These are phyloP conservation scores for Talaromyces sp. DNA, from an alignment of 2,329 filamentous ascomycete species.

Conservation along the genomic window DNA sequence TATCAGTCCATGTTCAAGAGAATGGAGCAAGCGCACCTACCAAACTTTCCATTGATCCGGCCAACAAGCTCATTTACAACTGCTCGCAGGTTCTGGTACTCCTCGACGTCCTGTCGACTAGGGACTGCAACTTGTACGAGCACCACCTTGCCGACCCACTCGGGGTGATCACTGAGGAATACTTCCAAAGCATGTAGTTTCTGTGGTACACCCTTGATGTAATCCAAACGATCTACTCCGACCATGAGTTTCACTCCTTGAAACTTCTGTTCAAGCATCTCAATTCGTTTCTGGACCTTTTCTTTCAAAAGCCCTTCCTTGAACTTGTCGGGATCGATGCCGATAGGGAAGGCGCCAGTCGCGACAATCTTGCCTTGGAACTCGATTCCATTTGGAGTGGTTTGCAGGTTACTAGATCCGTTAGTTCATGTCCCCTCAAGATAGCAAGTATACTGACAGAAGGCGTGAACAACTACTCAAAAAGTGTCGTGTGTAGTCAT, in stretches of 20 bases:
- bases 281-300: slow-evolving; percentile 79
- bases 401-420: slow-evolving; percentile 45
- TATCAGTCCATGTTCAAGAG: not conserved
- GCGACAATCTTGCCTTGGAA: slow-evolving; percentile 80
- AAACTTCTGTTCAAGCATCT: slow-evolving; percentile 77
- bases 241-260: slow-evolving; percentile 92
- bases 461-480: slow-evolving; percentile 89
- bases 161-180: slow-evolving; percentile 88
- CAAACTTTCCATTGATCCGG: slow-evolving; percentile 91
- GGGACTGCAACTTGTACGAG: slow-evolving; percentile 91
- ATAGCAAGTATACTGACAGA: slow-evolving; percentile 51
- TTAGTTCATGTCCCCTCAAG: not conserved
- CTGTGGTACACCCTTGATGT: slow-evolving; percentile 96
- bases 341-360: slow-evolving; percentile 89
- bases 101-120: slow-evolving; percentile 87
- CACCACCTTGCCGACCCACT: slow-evolving; percentile 94
- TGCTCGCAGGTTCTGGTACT: slow-evolving; percentile 89
- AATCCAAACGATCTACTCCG: slow-evolving; percentile 89
- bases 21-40: slow-evolving; percentile 31
- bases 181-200: slow-evolving; percentile 92
- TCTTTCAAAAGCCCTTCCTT: slow-evolving; percentile 77
- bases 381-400: slow-evolving; percentile 85
- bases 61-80: slow-evolving; percentile 94
- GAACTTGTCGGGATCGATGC: slow-evolving; percentile 94
- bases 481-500: slow-evolving; percentile 93